phyloP scores from a whole-genome alignment of 306 rosid genomes.

The Vigna radiata region DNA sequence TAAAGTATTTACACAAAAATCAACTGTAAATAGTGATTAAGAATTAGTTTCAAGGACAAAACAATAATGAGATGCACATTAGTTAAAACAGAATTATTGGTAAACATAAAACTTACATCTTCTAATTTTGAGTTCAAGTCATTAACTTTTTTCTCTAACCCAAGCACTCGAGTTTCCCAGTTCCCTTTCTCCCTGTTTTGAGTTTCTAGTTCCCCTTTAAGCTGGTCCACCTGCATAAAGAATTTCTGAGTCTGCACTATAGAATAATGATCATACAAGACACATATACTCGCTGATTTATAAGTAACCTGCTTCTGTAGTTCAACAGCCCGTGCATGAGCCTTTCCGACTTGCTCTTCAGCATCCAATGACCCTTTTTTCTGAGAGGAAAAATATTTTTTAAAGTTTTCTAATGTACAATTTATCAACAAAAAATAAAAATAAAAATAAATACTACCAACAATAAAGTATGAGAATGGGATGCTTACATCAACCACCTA shows the following conservation, averaged over 20 bases:
- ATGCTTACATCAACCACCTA: neutral
- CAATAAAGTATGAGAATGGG: neutral
- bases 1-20: constrained; percentile 12
- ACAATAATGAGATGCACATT: constrained; percentile 22
- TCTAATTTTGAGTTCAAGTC: constrained; percentile 69
- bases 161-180: constrained; percentile 68
- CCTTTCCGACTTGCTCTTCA: constrained; percentile 79
- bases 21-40: constrained; percentile 12
- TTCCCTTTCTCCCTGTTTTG: constrained; percentile 65
- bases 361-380: constrained; percentile 66
- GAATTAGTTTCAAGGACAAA: constrained; percentile 21
- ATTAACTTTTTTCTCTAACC: constrained; percentile 61
- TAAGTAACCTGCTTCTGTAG: constrained; percentile 79
- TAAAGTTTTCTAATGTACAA: neutral
- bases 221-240: constrained; percentile 67
- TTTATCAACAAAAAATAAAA: neutral
- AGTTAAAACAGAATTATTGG: neutral
- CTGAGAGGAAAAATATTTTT: constrained; percentile 49
- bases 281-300: constrained; percentile 30
- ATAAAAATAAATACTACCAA: neutral
- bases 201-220: constrained; percentile 59
- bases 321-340: constrained; percentile 86
- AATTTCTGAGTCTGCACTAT: constrained; percentile 28
- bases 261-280: constrained; percentile 1
- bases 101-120: constrained; percentile 59